A percentile compares a stretch with the other conserved stretches of the same genome.
phyloP scores from a whole-genome alignment of 495 filamentous ascomycete species.

The Hypoxylon lenormandii region DNA sequence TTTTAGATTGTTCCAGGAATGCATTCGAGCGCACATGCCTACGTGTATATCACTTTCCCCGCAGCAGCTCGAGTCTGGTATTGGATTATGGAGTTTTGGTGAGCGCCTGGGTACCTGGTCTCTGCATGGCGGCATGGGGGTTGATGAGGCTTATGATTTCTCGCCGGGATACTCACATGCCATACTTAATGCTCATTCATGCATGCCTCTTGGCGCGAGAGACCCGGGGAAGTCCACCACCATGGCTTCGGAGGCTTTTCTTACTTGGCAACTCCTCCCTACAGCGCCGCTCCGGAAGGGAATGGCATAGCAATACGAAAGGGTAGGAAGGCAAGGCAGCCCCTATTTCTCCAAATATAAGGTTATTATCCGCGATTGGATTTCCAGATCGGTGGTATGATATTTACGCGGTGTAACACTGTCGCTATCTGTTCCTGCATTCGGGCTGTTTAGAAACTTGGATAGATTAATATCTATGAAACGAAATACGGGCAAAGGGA shows the following conservation, averaged over 20 bases:
- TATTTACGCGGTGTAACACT: conserved; percentile 20
- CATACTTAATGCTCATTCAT: not conserved
- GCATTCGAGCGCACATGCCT: not conserved
- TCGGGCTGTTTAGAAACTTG: conserved; percentile 3
- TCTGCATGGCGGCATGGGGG: not conserved
- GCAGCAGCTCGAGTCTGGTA: not conserved
- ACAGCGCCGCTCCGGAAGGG: conserved; percentile 2
- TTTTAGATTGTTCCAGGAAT: conserved; percentile 14
- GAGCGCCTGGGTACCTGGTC: not conserved
- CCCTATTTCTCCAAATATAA: conserved; percentile 7
- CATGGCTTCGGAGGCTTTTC: conserved; percentile 26
- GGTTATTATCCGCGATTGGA: conserved; percentile 20
- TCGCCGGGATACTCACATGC: too few species aligned
- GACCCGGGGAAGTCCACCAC: not conserved
- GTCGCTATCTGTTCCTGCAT: conserved; percentile 14
- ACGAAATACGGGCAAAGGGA: conserved; percentile 12
- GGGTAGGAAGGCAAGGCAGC: conserved; percentile 4
- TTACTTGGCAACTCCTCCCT: conserved; percentile 3
- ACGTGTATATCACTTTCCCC: conserved; percentile 9
- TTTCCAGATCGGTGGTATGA: conserved; percentile 35
- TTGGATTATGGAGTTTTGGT: not conserved
- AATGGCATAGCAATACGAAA: conserved; percentile 3
- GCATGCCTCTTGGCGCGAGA: not conserved
- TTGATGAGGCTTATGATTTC: too few species aligned
- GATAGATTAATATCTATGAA: conserved; percentile 32